A percentile compares a stretch with the other conserved stretches of the same genome.
Evolutionary conservation across 768 basidiomycete genomes (phyloP).

Genomic region (Holtermanniella nyarrowii): DNA sequence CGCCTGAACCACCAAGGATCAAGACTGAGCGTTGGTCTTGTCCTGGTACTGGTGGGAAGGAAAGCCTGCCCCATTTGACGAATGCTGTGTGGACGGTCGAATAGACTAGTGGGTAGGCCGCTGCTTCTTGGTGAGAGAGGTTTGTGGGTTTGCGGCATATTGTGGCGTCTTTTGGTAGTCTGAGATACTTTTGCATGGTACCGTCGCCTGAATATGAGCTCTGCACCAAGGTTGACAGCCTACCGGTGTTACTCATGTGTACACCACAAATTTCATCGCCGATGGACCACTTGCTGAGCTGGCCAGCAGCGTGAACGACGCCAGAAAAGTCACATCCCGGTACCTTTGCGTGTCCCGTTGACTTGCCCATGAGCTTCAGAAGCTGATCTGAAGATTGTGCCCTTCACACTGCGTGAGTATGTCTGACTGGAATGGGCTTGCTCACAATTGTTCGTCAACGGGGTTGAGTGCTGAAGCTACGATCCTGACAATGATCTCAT

Average conservation of each 20-base stretch:
- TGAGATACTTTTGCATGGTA: slow-evolving; percentile 16
- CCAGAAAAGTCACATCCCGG: slow-evolving; percentile 60
- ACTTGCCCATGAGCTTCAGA: slow-evolving; percentile 45
- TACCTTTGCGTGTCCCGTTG: slow-evolving; percentile 46
- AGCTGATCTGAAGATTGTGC: slow-evolving; percentile 18
- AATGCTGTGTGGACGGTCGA: slow-evolving; percentile 55
- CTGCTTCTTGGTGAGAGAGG: slow-evolving; percentile 51
- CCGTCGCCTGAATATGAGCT: slow-evolving; percentile 12
- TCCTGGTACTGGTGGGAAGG: slow-evolving; percentile 6
- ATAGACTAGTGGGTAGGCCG: slow-evolving; percentile 53
- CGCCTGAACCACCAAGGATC: slow-evolving; percentile 60
- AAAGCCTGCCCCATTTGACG: slow-evolving; percentile 34
- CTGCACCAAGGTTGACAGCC: not conserved
- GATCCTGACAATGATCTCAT: slow-evolving; percentile 50
- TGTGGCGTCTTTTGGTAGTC: slow-evolving; percentile 1
- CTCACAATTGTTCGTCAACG: slow-evolving; percentile 44
- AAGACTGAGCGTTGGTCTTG: slow-evolving; percentile 56
- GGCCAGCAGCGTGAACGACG: slow-evolving; percentile 45
- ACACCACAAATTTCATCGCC: slow-evolving; percentile 61
- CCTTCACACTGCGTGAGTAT: not conserved
- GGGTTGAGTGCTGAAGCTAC: slow-evolving; percentile 58
- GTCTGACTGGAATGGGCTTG: no score
- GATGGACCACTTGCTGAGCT: slow-evolving; percentile 46
- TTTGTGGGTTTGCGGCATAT: slow-evolving; percentile 47
- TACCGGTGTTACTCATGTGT: slow-evolving; percentile 27